Base-by-base conservation (phyloP, 1,284 basidiomycete genomes). In the Leccinum subrobustum region DNA sequence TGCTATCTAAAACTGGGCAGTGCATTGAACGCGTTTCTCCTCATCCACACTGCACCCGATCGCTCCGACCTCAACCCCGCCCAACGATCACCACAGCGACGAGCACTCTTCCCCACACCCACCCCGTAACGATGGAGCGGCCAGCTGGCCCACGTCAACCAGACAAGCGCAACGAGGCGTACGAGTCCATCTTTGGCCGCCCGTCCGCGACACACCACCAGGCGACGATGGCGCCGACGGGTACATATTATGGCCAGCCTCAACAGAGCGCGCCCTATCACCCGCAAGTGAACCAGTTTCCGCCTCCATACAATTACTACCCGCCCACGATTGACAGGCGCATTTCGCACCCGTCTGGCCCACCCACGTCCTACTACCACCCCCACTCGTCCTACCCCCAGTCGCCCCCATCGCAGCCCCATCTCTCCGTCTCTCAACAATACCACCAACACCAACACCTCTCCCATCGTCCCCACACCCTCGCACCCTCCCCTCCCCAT, bases 101-200 rank as follows among this genome's bases (percentile, higher is more conserved):
- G 52, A 54, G 53, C 18, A 57, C n/a, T 29, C 20, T 18, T 58
- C 16, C 29, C 37, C 48, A 54, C 42, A n/a, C 39, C 56, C 52
- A 58, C 37, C 9, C 31, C 18, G 44, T 20, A 6, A 60, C 60
- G 54, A 89, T 89, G 88, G 87, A 89, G 74, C 81, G 82, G 70
- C 87, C 88, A 54, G 72, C 84, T 65, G 88, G 88, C 59, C 87
- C 88, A 63, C 83, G 88, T 62, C 85, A 84, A 65, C 85, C 85
- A 56, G 88, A 90, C 78, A 90, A 90, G 71, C 86, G 89, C 60
- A 79, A 83, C 72, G 82, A 84, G 60, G 91, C 91, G 44, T 93
- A 91, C 78, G 88, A 92, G 73, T 85, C 87, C 69, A 92, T 93
- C 75, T 93, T 93, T 73, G 89, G 90, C 37, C 82, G 91, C 23